Percentiles rank a stretch among this genome's conserved stretches.
phyloP scores from a whole-genome alignment of 768 basidiomycete species.

The Terana coerulea region DNA sequence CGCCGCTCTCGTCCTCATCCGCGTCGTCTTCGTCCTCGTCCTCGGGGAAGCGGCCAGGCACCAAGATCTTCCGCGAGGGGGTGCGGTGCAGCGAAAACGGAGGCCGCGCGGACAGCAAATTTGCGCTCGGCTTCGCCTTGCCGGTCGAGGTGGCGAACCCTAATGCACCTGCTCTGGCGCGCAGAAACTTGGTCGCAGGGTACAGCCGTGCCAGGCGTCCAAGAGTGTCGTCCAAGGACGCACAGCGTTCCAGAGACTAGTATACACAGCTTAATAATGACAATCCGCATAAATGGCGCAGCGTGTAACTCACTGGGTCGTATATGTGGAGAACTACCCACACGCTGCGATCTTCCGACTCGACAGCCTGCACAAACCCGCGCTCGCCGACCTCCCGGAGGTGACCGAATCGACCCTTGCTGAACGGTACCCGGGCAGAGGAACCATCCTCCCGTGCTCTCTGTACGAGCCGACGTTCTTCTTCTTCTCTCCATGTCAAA shows the following conservation, averaged over 20 bases:
- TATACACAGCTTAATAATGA: neutral
- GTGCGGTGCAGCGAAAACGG: constrained; percentile 18
- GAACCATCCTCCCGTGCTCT: constrained; percentile 46
- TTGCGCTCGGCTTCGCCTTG: constrained; percentile 11
- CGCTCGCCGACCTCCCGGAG: constrained; percentile 73
- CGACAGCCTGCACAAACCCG: constrained; percentile 72
- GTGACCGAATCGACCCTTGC: constrained; percentile 67
- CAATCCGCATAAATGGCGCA: neutral
- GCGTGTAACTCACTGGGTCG: constrained; percentile 54
- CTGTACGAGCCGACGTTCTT: constrained; percentile 46
- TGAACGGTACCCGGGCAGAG: constrained; percentile 36
- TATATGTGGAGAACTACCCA: constrained; percentile 90
- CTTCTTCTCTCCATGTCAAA: constrained; percentile 76
- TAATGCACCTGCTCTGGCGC: constrained; percentile 69
- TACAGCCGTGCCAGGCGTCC: constrained; percentile 64
- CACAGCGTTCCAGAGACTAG: constrained; percentile 76
- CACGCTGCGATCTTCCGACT: constrained; percentile 59
- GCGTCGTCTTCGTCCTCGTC: constrained; percentile 20
- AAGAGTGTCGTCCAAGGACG: constrained; percentile 62
- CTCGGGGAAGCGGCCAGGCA: constrained; percentile 19
- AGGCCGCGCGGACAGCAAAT: constrained; percentile 10
- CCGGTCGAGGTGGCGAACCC: constrained; percentile 57
- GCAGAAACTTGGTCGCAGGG: constrained; percentile 76
- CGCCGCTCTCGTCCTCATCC: constrained; percentile 43
- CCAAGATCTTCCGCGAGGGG: constrained; percentile 18